Percentiles rank a stretch among this genome's conserved stretches.
These are phyloP conservation scores for Lachancea thermotolerans DNA, from an alignment of 805 yeast species.

Conservation along the genomic window DNA sequence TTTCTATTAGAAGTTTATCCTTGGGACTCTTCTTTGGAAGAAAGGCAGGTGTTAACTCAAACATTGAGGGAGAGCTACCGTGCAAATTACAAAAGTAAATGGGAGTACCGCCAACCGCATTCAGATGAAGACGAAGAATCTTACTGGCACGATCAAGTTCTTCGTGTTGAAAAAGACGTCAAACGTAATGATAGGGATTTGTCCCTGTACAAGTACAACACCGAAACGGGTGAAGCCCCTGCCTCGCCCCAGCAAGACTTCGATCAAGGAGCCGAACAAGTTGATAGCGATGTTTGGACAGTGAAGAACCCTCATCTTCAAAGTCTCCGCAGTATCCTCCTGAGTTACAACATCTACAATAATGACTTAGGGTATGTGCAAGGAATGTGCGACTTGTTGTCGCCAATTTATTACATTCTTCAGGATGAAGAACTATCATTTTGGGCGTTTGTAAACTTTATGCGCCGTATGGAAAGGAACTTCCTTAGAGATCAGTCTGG, in stretches of 20 bases:
- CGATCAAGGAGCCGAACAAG: conserved; percentile 27
- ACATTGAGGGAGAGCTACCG: conserved; percentile 56
- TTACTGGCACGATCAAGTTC: conserved; percentile 84
- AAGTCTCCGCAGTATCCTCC: conserved; percentile 64
- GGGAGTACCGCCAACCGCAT: conserved; percentile 45
- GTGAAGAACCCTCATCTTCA: conserved; percentile 72
- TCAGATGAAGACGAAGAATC: conserved; percentile 40
- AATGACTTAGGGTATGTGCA: conserved; percentile 88
- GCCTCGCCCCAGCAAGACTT: conserved; percentile 21
- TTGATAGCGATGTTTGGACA: conserved; percentile 47
- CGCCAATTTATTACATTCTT: conserved; percentile 66
- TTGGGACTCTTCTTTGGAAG: conserved; percentile 75
- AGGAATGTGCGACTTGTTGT: conserved; percentile 92
- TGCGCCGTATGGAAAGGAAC: conserved; percentile 94
- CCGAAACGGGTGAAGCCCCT: conserved; percentile 35
- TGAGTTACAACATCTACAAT: conserved; percentile 83
- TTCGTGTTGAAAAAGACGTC: conserved; percentile 88
- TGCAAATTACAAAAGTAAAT: conserved; percentile 55
- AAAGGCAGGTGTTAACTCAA: conserved; percentile 51
- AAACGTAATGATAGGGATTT: conserved; percentile 83
- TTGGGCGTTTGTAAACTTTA: conserved; percentile 81
- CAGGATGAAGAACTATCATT: conserved; percentile 76
- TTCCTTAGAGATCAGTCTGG: conserved; percentile 89
- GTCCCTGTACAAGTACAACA: conserved; percentile 46
- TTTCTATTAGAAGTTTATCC: conserved; percentile 78